A percentile compares a stretch with the other conserved stretches of the same genome.
Conservation (phyloP, 768 basidiomycete species). For the Amanita brunnescens region DNA sequence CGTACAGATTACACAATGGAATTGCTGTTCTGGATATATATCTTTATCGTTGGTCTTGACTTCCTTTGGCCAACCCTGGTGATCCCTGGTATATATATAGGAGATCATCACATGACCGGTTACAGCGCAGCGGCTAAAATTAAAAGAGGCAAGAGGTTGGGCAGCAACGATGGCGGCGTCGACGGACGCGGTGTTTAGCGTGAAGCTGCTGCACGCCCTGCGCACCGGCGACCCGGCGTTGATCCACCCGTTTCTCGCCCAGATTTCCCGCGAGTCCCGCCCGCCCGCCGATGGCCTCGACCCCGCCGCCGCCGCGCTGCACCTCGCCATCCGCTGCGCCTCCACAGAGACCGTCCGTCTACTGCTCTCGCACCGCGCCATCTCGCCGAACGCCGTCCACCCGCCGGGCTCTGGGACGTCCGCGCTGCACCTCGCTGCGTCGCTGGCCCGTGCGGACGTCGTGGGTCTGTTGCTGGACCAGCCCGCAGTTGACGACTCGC, state of each 20-base stretch:
- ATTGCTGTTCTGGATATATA: background rate
- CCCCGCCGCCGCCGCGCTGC: slow-evolving; percentile 66
- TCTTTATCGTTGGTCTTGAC: no score
- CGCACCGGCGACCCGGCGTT: slow-evolving; percentile 55
- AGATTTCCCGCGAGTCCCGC: slow-evolving; percentile 60
- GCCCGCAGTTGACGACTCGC: slow-evolving; percentile 70
- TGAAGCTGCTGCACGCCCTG: no score
- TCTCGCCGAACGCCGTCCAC: slow-evolving; percentile 71
- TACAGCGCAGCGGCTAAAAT: no score
- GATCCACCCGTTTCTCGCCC: slow-evolving; percentile 76
- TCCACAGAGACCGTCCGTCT: slow-evolving; percentile 60
- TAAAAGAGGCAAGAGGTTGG: no score
- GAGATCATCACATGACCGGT: no score
- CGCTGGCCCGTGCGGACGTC: slow-evolving; percentile 63
- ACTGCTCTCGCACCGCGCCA: slow-evolving; percentile 62
- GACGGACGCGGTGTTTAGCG: no score
- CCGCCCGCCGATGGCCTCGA: slow-evolving; percentile 18
- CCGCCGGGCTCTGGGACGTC: slow-evolving; percentile 71
- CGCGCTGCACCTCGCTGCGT: slow-evolving; percentile 58
- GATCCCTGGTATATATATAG: no score
- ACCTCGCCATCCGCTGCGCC: slow-evolving; percentile 77
- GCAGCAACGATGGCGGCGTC: background rate
- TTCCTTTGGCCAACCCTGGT: no score
- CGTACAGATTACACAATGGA: background rate
- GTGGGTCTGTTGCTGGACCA: slow-evolving; percentile 74